Evolutionary conservation across 2,329 filamentous ascomycete species (phyloP).

Genomic region (Neospermospora avenae): DNA sequence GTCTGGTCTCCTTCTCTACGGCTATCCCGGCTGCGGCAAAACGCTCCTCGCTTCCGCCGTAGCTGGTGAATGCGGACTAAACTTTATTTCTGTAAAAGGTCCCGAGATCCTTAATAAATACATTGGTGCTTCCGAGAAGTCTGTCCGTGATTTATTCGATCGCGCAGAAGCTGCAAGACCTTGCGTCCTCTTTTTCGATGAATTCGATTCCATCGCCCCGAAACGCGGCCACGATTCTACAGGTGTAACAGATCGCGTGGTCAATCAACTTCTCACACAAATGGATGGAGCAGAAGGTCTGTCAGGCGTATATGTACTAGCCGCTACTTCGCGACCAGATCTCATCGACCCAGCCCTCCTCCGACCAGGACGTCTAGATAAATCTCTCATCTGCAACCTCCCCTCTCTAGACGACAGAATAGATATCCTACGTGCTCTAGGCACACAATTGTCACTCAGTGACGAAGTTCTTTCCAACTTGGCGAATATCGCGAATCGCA

Average conservation of each 20-base stretch:
- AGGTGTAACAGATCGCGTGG: constrained; percentile 96
- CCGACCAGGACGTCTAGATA: constrained; percentile 88
- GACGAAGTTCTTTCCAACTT: constrained; percentile 57
- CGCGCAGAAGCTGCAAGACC: constrained; percentile 86
- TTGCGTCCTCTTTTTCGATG: constrained; percentile 96
- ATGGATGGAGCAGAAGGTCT: constrained; percentile 98
- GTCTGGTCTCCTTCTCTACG: constrained; percentile 89
- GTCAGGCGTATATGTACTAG: constrained; percentile 92
- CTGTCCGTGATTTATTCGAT: constrained; percentile 91
- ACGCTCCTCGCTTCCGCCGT: constrained; percentile 93
- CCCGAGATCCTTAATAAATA: constrained; percentile 99
- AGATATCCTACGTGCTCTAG: constrained; percentile 85
- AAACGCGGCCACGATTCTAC: constrained; percentile 97
- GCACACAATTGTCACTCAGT: constrained; percentile 72
- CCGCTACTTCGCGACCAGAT: constrained; percentile 89
- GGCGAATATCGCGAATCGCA: constrained; percentile 70
- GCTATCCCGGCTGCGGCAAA: constrained; percentile 94
- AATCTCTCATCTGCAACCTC: constrained; percentile 88
- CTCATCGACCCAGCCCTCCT: constrained; percentile 92
- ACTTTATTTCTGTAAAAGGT: constrained; percentile 98
- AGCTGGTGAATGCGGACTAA: constrained; percentile 95
- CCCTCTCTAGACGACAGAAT: constrained; percentile 75
- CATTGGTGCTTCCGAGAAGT: constrained; percentile 96
- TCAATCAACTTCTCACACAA: constrained; percentile 96
- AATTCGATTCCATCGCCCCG: constrained; percentile 96